These are phyloP conservation scores for Nakaseomyces nivariensis DNA, from an alignment of 1,139 yeast genomes.

Conservation along the genomic window DNA sequence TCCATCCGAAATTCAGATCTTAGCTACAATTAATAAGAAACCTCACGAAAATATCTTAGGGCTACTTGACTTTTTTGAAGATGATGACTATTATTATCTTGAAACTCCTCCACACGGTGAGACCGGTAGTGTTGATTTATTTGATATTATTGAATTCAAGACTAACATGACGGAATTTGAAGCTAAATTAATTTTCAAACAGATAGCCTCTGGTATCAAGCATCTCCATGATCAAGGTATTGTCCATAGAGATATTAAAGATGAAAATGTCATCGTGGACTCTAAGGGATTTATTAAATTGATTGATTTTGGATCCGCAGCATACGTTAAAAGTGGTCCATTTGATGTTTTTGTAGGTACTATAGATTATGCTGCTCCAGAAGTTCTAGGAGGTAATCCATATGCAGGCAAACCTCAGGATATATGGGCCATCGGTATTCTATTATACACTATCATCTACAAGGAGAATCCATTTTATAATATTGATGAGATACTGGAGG, in stretches of 20 bases:
- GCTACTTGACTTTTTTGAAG: constrained; percentile 85
- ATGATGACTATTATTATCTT: constrained; percentile 73
- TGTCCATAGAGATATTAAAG: constrained; percentile 90
- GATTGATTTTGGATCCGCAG: constrained; percentile 94
- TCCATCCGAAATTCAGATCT: constrained; percentile 88
- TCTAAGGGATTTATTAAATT: constrained; percentile 65
- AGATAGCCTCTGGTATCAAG: constrained; percentile 64
- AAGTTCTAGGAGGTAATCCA: constrained; percentile 77
- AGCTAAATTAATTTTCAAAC: constrained; percentile 67
- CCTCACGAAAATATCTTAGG: constrained; percentile 85
- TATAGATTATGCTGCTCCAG: constrained; percentile 94
- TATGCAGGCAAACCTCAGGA: constrained; percentile 93
- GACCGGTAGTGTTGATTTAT: constrained; percentile 77
- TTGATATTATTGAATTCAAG: constrained; percentile 80
- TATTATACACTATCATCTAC: constrained; percentile 80
- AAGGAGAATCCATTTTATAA: constrained; percentile 93
- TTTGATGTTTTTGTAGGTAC: constrained; percentile 97
- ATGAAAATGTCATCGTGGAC: constrained; percentile 86
- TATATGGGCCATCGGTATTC: constrained; percentile 91
- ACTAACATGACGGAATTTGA: constrained; percentile 70
- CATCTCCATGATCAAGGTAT: constrained; percentile 81
- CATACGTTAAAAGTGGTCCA: constrained; percentile 82
- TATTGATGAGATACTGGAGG: constrained; percentile 90
- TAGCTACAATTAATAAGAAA: constrained; percentile 63
- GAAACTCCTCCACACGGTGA: constrained; percentile 90